Conservation (phyloP, 805 yeast species). For the Lachancea waltii region DNA sequence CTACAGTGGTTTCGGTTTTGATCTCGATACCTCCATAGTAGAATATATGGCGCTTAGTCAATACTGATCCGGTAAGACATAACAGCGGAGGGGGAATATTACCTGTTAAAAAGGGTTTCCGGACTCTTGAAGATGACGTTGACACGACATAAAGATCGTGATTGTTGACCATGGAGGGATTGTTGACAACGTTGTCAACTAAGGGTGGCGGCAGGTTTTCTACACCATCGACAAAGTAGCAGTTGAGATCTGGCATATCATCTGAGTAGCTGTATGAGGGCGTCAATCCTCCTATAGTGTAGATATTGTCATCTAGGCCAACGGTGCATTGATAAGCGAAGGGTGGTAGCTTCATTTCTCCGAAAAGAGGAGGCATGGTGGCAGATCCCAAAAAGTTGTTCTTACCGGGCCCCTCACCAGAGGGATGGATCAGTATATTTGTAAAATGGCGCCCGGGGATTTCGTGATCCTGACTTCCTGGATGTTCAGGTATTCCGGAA, state of each 20-base stretch:
- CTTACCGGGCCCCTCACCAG: constrained; percentile 13
- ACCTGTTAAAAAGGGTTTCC: constrained; percentile 32
- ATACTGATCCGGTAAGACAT: constrained; percentile 41
- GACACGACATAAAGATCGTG: constrained; percentile 34
- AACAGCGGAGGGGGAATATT: constrained; percentile 48
- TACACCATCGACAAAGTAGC: constrained; percentile 35
- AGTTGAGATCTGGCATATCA: constrained; percentile 31
- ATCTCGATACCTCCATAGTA: constrained; percentile 65
- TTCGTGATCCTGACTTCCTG: background rate
- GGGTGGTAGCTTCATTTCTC: constrained; percentile 37
- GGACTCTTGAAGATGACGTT: constrained; percentile 36
- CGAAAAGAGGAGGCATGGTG: constrained; percentile 29
- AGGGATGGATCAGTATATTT: background rate
- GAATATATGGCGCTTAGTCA: constrained; percentile 52
- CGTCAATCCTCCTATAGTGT: constrained; percentile 41
- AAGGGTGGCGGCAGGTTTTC: constrained; percentile 43
- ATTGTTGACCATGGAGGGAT: constrained; percentile 39
- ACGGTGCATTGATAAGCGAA: constrained; percentile 40
- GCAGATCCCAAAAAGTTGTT: constrained; percentile 26
- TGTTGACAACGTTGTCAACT: constrained; percentile 35
- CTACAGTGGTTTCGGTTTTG: constrained; percentile 29
- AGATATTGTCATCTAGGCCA: constrained; percentile 35
- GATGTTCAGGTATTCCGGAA: background rate
- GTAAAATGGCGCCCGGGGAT: background rate
- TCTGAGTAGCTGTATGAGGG: constrained; percentile 24